A percentile compares a stretch with the other conserved stretches of the same genome.
These are phyloP conservation scores for Rhodomyrtus tomentosa DNA, from an alignment of 345 rosid species.

Conservation along the genomic window DNA sequence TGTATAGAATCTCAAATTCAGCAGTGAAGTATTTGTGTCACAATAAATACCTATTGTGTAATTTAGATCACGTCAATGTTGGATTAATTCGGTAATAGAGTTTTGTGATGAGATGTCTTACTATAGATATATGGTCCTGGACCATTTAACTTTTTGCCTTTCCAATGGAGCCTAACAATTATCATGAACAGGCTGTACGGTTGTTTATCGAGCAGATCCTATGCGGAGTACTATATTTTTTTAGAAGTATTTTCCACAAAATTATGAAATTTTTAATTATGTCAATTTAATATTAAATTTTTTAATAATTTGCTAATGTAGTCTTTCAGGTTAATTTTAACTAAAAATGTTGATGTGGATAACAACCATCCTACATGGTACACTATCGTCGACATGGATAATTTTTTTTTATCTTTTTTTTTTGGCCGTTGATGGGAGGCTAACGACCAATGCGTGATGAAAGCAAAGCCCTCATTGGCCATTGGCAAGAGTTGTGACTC, in stretches of 20 bases:
- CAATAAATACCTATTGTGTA: not conserved
- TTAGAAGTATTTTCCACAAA: not conserved
- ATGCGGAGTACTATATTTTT: not conserved
- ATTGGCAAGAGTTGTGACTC: rapidly evolving
- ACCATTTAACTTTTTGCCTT: not conserved
- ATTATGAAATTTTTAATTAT: rapidly evolving
- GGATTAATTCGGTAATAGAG: not conserved
- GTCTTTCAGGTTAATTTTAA: rapidly evolving
- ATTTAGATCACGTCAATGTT: not conserved
- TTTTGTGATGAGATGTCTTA: not conserved
- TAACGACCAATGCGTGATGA: not conserved
- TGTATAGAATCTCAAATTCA: not conserved
- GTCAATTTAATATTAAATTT: rapidly evolving
- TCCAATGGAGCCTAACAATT: not conserved
- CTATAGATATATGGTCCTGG: not conserved
- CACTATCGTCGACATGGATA: rapidly evolving
- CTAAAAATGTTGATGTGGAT: rapidly evolving
- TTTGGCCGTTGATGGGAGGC: no score
- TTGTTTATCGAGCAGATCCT: not conserved
- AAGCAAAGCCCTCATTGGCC: not conserved
- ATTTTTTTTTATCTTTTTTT: no score
- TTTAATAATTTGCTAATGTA: not conserved
- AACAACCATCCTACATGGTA: rapidly evolving
- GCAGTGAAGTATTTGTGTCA: not conserved
- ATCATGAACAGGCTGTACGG: not conserved